Evolutionary conservation across 2,329 filamentous ascomycete genomes (phyloP).

Genomic region (Fusarium temperatum): DNA sequence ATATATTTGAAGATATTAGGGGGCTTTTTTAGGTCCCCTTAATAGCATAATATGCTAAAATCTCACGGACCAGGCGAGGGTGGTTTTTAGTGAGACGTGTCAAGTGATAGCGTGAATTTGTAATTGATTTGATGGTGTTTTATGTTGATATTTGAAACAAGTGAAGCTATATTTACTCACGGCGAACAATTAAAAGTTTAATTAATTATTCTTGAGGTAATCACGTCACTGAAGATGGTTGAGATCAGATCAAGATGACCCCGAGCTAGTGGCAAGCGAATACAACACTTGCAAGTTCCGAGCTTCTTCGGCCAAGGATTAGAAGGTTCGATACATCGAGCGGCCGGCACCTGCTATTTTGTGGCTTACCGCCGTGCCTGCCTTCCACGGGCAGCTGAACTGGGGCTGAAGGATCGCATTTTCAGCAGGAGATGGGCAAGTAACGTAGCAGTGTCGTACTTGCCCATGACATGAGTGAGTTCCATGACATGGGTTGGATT

Average conservation of each 20-base stretch:
- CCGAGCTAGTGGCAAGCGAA: conserved; percentile 23
- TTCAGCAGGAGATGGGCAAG: neutral
- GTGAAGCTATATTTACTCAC: neutral
- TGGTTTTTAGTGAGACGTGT: conserved; percentile 8
- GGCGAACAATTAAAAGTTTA: neutral
- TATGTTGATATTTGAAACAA: neutral
- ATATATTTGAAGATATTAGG: neutral
- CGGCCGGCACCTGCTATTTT: conserved; percentile 1
- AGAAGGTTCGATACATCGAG: conserved; percentile 13
- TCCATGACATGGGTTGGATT: neutral
- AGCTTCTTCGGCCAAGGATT: conserved; percentile 20
- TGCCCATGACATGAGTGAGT: neutral
- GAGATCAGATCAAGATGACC: neutral
- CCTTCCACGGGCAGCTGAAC: conserved; percentile 1
- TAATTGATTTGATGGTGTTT: neutral
- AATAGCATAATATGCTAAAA: conserved; percentile 10
- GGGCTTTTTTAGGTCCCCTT: neutral
- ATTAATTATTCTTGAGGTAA: neutral
- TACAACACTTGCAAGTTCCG: conserved; percentile 2
- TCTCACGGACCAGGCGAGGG: conserved; percentile 11
- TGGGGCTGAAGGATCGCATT: conserved; percentile 19
- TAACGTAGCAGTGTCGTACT: neutral
- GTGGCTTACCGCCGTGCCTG: conserved; percentile 17
- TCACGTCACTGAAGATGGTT: neutral
- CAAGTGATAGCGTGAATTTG: neutral